Conservation (phyloP, 768 basidiomycete species). For the Rossbeevera mucosa region DNA sequence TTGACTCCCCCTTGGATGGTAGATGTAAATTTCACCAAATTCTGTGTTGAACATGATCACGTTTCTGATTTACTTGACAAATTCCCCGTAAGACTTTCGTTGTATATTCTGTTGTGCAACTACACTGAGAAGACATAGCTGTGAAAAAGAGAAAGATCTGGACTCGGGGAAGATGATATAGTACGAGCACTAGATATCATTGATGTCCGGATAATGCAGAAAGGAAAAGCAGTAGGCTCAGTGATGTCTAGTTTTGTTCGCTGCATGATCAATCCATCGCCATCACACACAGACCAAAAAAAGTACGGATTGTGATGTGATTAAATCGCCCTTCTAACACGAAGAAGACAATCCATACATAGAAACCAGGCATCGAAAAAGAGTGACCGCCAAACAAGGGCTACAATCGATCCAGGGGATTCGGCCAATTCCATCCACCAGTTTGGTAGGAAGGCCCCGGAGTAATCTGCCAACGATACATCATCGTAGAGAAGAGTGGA, state of each 20-base stretch:
- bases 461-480: neutral
- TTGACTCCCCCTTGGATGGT: neutral
- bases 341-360: neutral
- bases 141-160: neutral
- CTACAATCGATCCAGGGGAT: neutral
- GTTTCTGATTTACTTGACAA: neutral
- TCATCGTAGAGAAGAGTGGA: neutral
- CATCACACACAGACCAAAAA: no score
- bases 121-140: neutral
- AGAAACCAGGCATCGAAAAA: neutral
- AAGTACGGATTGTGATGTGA: neutral
- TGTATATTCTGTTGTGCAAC: neutral
- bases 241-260: neutral
- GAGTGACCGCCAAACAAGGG: neutral
- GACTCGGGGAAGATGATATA: neutral
- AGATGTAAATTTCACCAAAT: neutral
- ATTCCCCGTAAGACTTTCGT: neutral
- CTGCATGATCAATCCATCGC: no score
- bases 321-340: neutral
- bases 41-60: neutral
- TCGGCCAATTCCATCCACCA: no score
- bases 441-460: neutral
- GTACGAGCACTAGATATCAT: neutral
- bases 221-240: neutral
- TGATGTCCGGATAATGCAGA: neutral